Conservation (phyloP, 2,329 filamentous ascomycete species). For the Scolecobasidium constrictum region DNA sequence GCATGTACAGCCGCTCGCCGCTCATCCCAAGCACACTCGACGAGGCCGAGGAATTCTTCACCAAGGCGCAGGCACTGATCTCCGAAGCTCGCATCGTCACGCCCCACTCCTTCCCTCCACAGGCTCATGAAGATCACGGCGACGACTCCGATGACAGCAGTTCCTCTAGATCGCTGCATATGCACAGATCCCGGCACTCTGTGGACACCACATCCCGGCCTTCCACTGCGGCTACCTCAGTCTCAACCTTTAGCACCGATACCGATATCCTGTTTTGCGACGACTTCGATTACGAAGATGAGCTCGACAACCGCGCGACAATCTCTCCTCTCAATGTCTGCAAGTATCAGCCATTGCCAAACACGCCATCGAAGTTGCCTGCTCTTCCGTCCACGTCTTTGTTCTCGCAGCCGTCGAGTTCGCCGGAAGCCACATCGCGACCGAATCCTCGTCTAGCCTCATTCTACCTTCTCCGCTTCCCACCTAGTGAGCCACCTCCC, state of each 20-base stretch:
- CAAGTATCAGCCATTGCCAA: conserved; percentile 5
- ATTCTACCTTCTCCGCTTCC: not conserved
- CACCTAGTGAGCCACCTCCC: not conserved
- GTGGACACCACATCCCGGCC: not conserved
- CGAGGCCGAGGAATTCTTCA: conserved; percentile 17
- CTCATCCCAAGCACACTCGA: conserved; percentile 21
- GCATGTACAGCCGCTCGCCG: conserved; percentile 18
- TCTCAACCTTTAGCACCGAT: not conserved
- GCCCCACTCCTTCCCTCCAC: not conserved
- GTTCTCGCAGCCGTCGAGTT: conserved; percentile 1
- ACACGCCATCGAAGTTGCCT: conserved; percentile 2
- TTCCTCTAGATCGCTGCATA: not conserved
- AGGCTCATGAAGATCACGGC: not conserved
- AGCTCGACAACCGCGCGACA: not conserved
- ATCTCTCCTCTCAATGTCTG: conserved; percentile 6
- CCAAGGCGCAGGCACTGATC: not conserved
- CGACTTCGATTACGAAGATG: not conserved
- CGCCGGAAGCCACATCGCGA: not conserved
- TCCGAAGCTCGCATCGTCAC: not conserved
- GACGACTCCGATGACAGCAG: not conserved
- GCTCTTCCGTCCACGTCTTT: conserved; percentile 4
- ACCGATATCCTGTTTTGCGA: not conserved
- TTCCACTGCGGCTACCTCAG: conserved; percentile 7
- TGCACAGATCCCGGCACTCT: conserved; percentile 2
- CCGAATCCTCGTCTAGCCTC: not conserved